Evolutionary conservation across 305 asterid genomes (phyloP).

Genomic region (Rubia balearica): DNA sequence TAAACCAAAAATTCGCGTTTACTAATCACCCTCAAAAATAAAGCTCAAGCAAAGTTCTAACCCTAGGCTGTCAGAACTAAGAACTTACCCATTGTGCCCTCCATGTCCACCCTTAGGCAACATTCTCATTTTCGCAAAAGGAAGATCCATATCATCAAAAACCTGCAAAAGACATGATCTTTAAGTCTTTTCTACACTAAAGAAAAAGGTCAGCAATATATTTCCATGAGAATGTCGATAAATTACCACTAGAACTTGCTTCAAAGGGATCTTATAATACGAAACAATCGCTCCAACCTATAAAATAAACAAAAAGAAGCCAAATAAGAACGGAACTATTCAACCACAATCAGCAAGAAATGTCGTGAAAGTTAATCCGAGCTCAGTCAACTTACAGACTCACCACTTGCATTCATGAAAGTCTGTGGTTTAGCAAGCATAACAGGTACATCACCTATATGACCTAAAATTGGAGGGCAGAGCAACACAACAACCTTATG

Average conservation of each 20-base stretch:
- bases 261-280: constrained; percentile 77
- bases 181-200: neutral
- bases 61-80: neutral
- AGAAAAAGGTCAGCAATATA: neutral
- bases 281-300: constrained; percentile 25
- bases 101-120: constrained; percentile 99
- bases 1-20: neutral
- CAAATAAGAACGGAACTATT: neutral
- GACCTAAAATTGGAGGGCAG: constrained; percentile 40
- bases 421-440: constrained; percentile 96
- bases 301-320: neutral
- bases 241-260: constrained; percentile 88
- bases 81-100: constrained; percentile 85
- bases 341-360: neutral
- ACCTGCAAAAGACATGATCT: constrained; percentile 35
- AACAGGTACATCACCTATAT: constrained; percentile 75
- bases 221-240: constrained; percentile 10
- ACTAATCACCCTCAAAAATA: neutral
- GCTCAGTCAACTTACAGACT: constrained; percentile 87
- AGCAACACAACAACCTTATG: neutral
- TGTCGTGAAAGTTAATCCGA: neutral
- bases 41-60: neutral
- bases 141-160: constrained; percentile 89
- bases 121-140: constrained; percentile 75
- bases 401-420: constrained; percentile 98